Percentiles rank a stretch among this genome's conserved stretches.
Evolutionary conservation across 495 filamentous ascomycete genomes (phyloP).

Genomic region (Penicillium longicatenatum): DNA sequence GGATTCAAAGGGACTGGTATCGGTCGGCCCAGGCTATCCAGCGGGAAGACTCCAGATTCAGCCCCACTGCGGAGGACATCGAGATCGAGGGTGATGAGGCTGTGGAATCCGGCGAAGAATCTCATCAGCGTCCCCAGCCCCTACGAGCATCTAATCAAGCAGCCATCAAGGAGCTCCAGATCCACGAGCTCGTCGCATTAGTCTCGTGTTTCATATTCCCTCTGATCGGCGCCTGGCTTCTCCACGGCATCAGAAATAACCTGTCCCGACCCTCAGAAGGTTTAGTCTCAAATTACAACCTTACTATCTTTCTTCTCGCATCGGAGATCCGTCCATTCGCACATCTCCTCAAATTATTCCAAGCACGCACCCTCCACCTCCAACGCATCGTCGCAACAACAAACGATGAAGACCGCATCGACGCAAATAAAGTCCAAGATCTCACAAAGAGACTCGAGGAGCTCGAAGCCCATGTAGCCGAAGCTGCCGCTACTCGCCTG

Average conservation of each 20-base stretch:
- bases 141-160: constrained; percentile 13
- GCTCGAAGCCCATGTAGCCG: constrained; percentile 63
- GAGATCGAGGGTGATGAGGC: constrained; percentile 22
- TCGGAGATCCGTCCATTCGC: constrained; percentile 80
- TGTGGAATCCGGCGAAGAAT: constrained; percentile 4
- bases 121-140: constrained; percentile 5
- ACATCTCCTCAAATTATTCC: constrained; percentile 79
- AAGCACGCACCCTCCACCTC: constrained; percentile 77
- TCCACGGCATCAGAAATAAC: constrained; percentile 72
- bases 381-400: constrained; percentile 67
- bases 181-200: constrained; percentile 74
- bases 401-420: constrained; percentile 34
- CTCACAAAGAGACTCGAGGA: constrained; percentile 66
- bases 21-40: constrained; percentile 70
- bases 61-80: constrained; percentile 36
- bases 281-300: constrained; percentile 86
- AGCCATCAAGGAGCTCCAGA: constrained; percentile 66
- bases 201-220: constrained; percentile 79
- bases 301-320: constrained; percentile 90
- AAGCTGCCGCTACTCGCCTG: constrained; percentile 35
- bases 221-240: constrained; percentile 71
- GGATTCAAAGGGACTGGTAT: constrained; percentile 77
- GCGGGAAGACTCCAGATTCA: constrained; percentile 46
- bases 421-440: constrained; percentile 52
- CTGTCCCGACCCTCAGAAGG: constrained; percentile 83